Conservation (phyloP, 352 stramenopile species). For the Phytophthora multivora region DNA sequence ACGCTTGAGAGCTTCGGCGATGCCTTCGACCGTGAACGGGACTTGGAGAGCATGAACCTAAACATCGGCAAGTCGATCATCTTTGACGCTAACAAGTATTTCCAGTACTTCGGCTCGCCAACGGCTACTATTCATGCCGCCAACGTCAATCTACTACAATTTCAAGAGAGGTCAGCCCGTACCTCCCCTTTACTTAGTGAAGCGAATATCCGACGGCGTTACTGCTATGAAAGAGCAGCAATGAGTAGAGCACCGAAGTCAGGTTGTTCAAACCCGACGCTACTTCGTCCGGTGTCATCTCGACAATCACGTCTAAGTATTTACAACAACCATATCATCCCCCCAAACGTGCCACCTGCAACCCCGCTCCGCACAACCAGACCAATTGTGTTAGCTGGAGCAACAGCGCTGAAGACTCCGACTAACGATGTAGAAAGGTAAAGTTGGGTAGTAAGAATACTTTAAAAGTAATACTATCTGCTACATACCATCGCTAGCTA, state of each 20-base stretch:
- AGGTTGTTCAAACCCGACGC: slow-evolving; percentile 17
- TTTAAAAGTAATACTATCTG: not conserved
- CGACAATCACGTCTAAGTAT: slow-evolving; percentile 12
- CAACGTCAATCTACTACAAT: slow-evolving; percentile 2
- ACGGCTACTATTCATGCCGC: slow-evolving; percentile 9
- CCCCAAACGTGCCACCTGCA: not conserved
- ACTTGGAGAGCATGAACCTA: slow-evolving; percentile 28
- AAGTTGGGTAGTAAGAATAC: not conserved
- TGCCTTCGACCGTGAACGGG: slow-evolving; percentile 28
- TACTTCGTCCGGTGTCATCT: slow-evolving; percentile 18
- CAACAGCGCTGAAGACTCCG: slow-evolving; percentile 8
- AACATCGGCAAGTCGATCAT: slow-evolving; percentile 39
- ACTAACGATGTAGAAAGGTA: not conserved
- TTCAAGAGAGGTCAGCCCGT: not conserved
- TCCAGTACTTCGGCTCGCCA: slow-evolving; percentile 30
- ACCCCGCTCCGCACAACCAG: slow-evolving; percentile 1
- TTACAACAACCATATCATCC: not conserved
- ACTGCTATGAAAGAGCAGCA: not conserved
- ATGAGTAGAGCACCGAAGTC: not conserved
- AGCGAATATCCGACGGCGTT: slow-evolving; percentile 1
- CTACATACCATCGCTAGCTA: slow-evolving; percentile 4
- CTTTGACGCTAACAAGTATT: slow-evolving; percentile 35
- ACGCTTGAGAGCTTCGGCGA: slow-evolving; percentile 31
- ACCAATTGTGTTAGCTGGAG: slow-evolving; percentile 8
- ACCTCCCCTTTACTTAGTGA: not conserved